Base-by-base conservation (phyloP, 768 basidiomycete genomes). In the Neoboletus subvelutipes region DNA sequence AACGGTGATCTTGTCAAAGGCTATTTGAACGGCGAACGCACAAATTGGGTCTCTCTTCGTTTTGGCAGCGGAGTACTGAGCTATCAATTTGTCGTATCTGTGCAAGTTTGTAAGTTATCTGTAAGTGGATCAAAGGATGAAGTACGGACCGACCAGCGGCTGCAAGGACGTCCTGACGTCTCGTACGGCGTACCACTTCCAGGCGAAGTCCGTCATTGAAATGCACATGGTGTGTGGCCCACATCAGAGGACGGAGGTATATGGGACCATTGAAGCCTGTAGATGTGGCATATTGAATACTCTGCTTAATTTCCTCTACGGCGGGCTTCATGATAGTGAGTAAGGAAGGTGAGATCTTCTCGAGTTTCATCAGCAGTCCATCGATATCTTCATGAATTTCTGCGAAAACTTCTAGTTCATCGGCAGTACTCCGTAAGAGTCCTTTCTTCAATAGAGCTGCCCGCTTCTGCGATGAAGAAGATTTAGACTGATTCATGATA, bases 181-280 rank as follows among this genome's bases (percentile, higher is more conserved):
- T 91, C 61, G 77, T 83, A 50, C 81, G 82, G 56, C 83, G 78
- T 12, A 86, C 84, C 1, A 92, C 83, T 63, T 92, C 90, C 48
- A 94, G 78, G 45, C 90, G 76, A 33, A 93, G 76, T 0, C 92
- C 92, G 47, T 86, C 82, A 37, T 83, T 83, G 76, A 91, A 90
- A 63, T 86, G 78, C 1, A 75, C 68, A 58, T 82, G 82, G 58
- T 87, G 86, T 54, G 75, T 78, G 13, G 83, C 83, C 26, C 90
- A 76, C 85, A 92, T 88, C 28, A 92, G 74, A 3, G 90, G 92
- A 56, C 81, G 82, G 72, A 94, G 84, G 41, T 77, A 75, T 48
- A 93, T 80, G 0, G 79, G 77, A n/a, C 83, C 75, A 2, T 76
- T 72, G 20, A 91, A 85, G 0, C 90, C 89, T 0, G 87, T 81